Percentiles rank a stretch among this genome's conserved stretches.
Conservation (phyloP, 768 basidiomycete genomes). For the Suillus weaverae region DNA sequence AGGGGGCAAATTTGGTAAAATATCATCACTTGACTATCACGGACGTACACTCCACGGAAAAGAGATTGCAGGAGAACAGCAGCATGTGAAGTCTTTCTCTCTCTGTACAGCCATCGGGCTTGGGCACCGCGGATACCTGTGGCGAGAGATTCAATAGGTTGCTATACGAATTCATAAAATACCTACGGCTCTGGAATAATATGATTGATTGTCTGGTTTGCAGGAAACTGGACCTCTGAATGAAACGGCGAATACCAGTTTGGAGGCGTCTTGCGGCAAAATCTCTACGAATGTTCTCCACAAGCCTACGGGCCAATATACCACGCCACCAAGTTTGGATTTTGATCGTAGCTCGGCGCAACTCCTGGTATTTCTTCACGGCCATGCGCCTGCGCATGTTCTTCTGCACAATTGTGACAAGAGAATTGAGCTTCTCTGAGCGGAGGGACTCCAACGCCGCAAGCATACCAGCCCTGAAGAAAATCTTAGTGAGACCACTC, state of each 20-base stretch:
- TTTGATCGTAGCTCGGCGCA: slow-evolving; percentile 73
- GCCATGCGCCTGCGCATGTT: slow-evolving; percentile 90
- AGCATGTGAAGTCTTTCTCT: slow-evolving; percentile 57
- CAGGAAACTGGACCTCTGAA: slow-evolving; percentile 72
- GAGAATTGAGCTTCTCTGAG: slow-evolving; percentile 79
- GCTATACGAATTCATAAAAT: neutral
- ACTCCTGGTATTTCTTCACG: slow-evolving; percentile 70
- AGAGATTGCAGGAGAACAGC: slow-evolving; percentile 79
- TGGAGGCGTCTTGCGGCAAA: slow-evolving; percentile 79
- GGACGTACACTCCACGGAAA: slow-evolving; percentile 82
- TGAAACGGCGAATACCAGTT: slow-evolving; percentile 62
- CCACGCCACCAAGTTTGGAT: slow-evolving; percentile 96
- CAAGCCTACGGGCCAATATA: slow-evolving; percentile 71
- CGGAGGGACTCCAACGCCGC: slow-evolving; percentile 92
- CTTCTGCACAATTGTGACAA: slow-evolving; percentile 97
- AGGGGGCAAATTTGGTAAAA: slow-evolving; percentile 11
- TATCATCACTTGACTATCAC: slow-evolving; percentile 5
- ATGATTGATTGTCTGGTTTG: slow-evolving; percentile 62
- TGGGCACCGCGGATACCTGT: slow-evolving; percentile 75
- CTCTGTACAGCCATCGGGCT: slow-evolving; percentile 58
- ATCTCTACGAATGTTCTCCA: slow-evolving; percentile 69
- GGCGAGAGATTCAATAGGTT: slow-evolving; percentile 9
- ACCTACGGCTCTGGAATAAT: slow-evolving; percentile 85
- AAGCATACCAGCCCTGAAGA: slow-evolving; percentile 99
- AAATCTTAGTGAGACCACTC: slow-evolving; percentile 95